Base-by-base conservation (phyloP, 2,329 filamentous ascomycete genomes). In the Ascomycota sp. region DNA sequence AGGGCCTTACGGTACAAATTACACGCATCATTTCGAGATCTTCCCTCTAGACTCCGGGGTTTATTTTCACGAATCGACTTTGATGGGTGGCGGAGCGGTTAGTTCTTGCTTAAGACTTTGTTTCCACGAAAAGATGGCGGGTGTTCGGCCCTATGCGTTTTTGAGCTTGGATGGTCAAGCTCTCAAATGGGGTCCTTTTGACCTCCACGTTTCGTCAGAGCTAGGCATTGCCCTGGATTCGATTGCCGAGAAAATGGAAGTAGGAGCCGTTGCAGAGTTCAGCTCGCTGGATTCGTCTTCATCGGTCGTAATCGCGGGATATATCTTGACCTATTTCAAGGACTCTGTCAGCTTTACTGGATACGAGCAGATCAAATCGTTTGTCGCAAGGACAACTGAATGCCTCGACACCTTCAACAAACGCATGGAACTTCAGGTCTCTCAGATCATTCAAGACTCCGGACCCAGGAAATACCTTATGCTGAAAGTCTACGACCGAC, bases 21-120 rank as follows among this genome's bases (percentile, higher is more conserved):
- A 75, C 42, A 65, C 68, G 0, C 58, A 64, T 22, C 61, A 75
- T 40, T 76, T 76, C 36, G 68, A 74, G 27, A 46, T 68, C 4
- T 70, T 72, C 31, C 69, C 69, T 12, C 48, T 75, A 20, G 59
- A 64, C 24, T 40, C 46, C 6, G 61, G 61, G 3, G 56, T 65
- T 0, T 74, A 61, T 44, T 75, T 75, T 31, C 69, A 74, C 32
- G 56, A 63, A 35, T 62, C 55, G 30, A 75, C 69, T 1, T 43
- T 74, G 20, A 48, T 75, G 27, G 71, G 70, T 7, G 59, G 56
- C 37, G 68, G 69, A 2, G 46, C 52, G 2, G 40, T 75, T 5
- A 43, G 51, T 12, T 50, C 51, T 20, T 53, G 55, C 4, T 39
- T 52, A 2, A 47, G 51, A n/a, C n/a, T n/a, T 20, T 43, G 40